Percentiles rank a stretch among this genome's conserved stretches.
Evolutionary conservation across 257 asterid species (phyloP).

Genomic region (Coffea canephora): DNA sequence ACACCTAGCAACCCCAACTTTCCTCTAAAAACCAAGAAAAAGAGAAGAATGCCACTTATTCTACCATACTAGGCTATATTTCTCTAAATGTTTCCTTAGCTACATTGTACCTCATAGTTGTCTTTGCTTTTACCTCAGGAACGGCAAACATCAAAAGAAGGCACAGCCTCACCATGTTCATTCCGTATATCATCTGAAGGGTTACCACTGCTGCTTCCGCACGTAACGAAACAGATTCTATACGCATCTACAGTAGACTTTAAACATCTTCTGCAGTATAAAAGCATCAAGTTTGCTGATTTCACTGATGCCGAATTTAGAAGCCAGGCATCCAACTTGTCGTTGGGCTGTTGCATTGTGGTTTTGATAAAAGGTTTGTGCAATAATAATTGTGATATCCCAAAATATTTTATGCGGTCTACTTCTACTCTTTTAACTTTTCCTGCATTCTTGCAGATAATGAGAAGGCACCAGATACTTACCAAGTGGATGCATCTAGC

Average conservation of each 20-base stretch:
- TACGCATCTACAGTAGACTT: slow-evolving; percentile 70
- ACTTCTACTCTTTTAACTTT: neutral
- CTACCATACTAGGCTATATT: neutral
- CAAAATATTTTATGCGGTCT: neutral
- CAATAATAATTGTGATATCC: neutral
- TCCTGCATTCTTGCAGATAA: slow-evolving; percentile 41
- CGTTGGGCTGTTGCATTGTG: slow-evolving; percentile 81
- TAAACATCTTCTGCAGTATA: slow-evolving; percentile 77
- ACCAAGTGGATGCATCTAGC: slow-evolving; percentile 45
- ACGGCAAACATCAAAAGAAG: slow-evolving; percentile 87
- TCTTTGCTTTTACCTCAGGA: slow-evolving; percentile 47
- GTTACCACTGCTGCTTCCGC: slow-evolving; percentile 82
- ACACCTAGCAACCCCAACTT: neutral
- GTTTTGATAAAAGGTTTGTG: slow-evolving; percentile 63
- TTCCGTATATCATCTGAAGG: slow-evolving; percentile 99
- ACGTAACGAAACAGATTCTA: slow-evolving; percentile 74
- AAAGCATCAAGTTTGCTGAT: slow-evolving; percentile 68
- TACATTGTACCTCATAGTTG: neutral
- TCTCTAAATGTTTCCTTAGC: neutral
- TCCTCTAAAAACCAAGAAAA: neutral
- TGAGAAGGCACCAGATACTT: slow-evolving; percentile 30
- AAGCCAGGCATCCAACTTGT: slow-evolving; percentile 62
- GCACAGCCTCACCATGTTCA: slow-evolving; percentile 60
- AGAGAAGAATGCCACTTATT: no score
- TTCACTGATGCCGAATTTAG: slow-evolving; percentile 60